Conservation (phyloP, 441 rosid species). For the Croton laevigatus region DNA sequence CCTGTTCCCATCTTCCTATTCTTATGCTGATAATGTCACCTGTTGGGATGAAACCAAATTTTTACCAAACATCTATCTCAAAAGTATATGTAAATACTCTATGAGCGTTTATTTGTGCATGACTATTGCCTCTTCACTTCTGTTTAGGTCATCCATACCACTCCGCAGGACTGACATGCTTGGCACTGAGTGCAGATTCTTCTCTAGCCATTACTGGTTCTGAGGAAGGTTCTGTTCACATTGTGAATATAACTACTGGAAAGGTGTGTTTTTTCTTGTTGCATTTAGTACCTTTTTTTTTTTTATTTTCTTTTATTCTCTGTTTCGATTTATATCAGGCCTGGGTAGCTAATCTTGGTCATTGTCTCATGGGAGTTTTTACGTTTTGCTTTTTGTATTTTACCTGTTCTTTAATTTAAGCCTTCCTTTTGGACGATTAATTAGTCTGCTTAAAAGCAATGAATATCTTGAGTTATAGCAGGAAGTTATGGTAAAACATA, state of each 20-base stretch:
- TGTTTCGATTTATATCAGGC: background rate
- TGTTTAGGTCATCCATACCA: slow-evolving; percentile 78
- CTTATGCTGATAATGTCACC: background rate
- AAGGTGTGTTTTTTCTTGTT: slow-evolving; percentile 44
- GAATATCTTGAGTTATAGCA: background rate
- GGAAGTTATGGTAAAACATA: background rate
- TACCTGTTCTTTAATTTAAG: background rate
- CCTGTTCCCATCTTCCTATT: background rate
- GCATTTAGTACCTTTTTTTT: background rate
- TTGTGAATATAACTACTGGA: slow-evolving; percentile 74
- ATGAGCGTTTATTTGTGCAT: background rate
- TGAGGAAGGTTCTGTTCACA: slow-evolving; percentile 64
- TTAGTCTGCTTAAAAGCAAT: background rate
- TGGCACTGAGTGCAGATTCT: slow-evolving; percentile 75
- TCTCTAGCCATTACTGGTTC: slow-evolving; percentile 79
- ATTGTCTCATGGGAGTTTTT: background rate
- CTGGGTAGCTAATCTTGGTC: background rate
- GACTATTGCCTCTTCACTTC: slow-evolving; percentile 18
- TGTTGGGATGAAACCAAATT: background rate
- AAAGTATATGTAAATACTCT: background rate
- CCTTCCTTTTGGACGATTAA: background rate
- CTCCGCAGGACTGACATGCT: slow-evolving; percentile 69
- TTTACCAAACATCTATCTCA: background rate
- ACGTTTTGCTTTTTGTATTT: background rate
- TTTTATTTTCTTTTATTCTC: background rate